Evolutionary conservation across 2,329 filamentous ascomycete genomes (phyloP), one percentile per base, ranked within the genome.

Genomic region (Arthrinium puccinioides): DNA sequence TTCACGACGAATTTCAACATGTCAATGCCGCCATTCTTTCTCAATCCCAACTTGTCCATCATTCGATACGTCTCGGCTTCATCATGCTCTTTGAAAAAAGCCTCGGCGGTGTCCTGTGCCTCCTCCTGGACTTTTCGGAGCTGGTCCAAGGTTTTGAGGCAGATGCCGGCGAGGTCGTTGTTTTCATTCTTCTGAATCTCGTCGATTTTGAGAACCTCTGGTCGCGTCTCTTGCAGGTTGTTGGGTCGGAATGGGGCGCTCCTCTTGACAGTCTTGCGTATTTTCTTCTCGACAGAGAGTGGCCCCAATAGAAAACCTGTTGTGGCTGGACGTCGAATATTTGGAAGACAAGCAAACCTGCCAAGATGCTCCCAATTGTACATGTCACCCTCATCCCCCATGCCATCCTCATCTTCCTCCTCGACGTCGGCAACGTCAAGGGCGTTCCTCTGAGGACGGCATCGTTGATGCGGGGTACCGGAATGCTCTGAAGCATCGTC

Each of bases 1-100:
- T 98, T 95, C 45, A 97, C 75, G 27, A 88, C 86, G 49, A 96
- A 97, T 36, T 84, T 79, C 57, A 96, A 83, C 10, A 96, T 63
- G 34, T 85, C 79, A 4, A 95, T 75, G 13, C 86, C 85, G 2
- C 80, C 81, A 3, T 79, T 79, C 14, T 72, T 69, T 10, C 79
- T 73, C 11, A 95, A 65, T 3, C 80, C 75, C 50, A 84, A 64
- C 38, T 75, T 68, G 25, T 76, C 72, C 70, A 88, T 81, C 7
- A 86, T 63, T 9, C 59, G 65, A 7, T 59, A 56, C 32, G 56
- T 60, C 41, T 74, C 63, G 1, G 64, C 59, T 0, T 72, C 67
- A 2, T 64, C 64, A 9, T 71, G 64, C 9, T 73, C 64, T 1
- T 66, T 58, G 5, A 70, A 55, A 4, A 64, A 48, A 41, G 63